These are phyloP conservation scores for Ampelocalamus luodianensis DNA, from an alignment of 176 grass and related monocot genomes.

Conservation along the genomic window DNA sequence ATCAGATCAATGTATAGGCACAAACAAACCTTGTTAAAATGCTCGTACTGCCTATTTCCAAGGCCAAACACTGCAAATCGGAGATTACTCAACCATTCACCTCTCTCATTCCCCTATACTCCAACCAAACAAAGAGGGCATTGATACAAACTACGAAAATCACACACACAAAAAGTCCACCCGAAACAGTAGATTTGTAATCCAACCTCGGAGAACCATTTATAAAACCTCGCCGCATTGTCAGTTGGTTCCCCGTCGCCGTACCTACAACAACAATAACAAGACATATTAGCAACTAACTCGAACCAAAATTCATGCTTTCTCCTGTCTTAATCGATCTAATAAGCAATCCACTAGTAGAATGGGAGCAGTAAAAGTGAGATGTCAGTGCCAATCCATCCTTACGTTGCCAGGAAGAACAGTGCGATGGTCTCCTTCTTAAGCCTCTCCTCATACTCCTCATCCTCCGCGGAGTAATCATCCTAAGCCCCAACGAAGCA, in stretches of 20 bases:
- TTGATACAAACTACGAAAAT: not conserved
- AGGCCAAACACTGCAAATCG: conserved; percentile 76
- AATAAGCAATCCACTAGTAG: not conserved
- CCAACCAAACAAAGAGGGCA: conserved; percentile 13
- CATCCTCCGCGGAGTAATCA: conserved; percentile 76
- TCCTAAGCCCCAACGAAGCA: conserved; percentile 55
- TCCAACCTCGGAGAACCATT: conserved; percentile 75
- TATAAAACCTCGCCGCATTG: conserved; percentile 80
- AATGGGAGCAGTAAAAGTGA: not conserved
- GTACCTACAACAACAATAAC: conserved; percentile 51
- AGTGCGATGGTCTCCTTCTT: conserved; percentile 85
- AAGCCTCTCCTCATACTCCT: conserved; percentile 78
- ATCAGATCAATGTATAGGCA: not conserved
- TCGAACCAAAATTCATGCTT: not conserved
- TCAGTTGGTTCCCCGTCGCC: conserved; percentile 93
- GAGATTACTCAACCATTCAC: conserved; percentile 62
- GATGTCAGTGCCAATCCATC: not conserved
- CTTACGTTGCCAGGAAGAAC: conserved; percentile 96
- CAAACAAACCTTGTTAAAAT: conserved; percentile 91
- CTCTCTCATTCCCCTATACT: conserved; percentile 61
- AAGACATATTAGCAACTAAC: conserved; percentile 8
- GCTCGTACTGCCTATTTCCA: conserved; percentile 86
- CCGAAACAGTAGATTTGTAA: not conserved
- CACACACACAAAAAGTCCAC: not conserved
- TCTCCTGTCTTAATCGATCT: not conserved